These are phyloP conservation scores for Penicillium psychrosexuale DNA, from an alignment of 2,329 filamentous ascomycete genomes.

Conservation along the genomic window DNA sequence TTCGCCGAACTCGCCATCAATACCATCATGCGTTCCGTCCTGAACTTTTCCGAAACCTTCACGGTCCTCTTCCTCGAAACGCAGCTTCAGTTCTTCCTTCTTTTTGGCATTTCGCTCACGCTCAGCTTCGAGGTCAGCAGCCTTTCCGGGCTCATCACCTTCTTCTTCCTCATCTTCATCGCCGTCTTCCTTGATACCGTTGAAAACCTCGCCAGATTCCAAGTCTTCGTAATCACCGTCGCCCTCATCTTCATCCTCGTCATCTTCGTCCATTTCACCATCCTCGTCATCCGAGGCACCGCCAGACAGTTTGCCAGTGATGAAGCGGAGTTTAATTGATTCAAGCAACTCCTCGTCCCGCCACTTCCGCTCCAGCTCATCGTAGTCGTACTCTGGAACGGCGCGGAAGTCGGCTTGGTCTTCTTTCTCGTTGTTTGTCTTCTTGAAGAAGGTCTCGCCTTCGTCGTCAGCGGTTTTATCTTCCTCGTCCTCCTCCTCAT, in stretches of 20 bases:
- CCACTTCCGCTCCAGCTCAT: constrained; percentile 81
- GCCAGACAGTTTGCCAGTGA: constrained; percentile 62
- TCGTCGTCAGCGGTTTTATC: constrained; percentile 59
- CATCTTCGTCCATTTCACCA: constrained; percentile 51
- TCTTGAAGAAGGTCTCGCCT: constrained; percentile 64
- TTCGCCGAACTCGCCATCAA: constrained; percentile 77
- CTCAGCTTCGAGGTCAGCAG: constrained; percentile 72
- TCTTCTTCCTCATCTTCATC: constrained; percentile 53
- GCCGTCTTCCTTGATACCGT: constrained; percentile 42
- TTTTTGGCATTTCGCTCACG: constrained; percentile 83
- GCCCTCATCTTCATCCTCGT: constrained; percentile 63
- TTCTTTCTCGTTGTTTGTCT: constrained; percentile 50
- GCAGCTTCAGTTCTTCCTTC: constrained; percentile 90
- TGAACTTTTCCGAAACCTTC: constrained; percentile 85
- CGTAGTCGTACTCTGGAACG: constrained; percentile 76
- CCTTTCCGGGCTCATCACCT: constrained; percentile 44
- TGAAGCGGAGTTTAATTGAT: constrained; percentile 69
- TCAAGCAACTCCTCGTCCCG: constrained; percentile 74
- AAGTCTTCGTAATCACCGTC: constrained; percentile 84
- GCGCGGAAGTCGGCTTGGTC: constrained; percentile 67
- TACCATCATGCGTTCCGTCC: constrained; percentile 70
- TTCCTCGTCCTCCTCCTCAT: constrained; percentile 55
- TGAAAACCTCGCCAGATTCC: constrained; percentile 65
- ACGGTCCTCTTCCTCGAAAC: constrained; percentile 97
- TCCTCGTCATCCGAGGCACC: constrained; percentile 53